Evolutionary conservation across 2,329 filamentous ascomycete species (phyloP).

Genomic region (Penicillium hordei): DNA sequence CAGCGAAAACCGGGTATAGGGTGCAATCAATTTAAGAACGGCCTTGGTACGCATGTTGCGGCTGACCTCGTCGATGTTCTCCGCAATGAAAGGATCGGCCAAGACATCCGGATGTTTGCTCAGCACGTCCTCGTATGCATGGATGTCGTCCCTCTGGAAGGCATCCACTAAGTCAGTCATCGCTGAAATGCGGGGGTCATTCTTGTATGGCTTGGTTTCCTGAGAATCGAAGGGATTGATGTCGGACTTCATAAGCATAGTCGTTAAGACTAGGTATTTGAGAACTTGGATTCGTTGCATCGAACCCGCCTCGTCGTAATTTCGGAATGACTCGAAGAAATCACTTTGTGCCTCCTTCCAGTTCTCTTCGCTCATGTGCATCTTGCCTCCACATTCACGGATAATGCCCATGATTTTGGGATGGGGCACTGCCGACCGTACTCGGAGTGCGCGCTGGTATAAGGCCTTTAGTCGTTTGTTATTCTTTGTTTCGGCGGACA

Average conservation of each 20-base stretch:
- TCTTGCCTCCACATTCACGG: slow-evolving; percentile 96
- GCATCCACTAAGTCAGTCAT: slow-evolving; percentile 98
- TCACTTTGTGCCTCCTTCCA: slow-evolving; percentile 97
- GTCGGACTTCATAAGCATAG: slow-evolving; percentile 97
- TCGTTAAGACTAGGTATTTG: slow-evolving; percentile 93
- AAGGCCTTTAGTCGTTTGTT: slow-evolving; percentile 94
- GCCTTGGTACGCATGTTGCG: slow-evolving; percentile 98
- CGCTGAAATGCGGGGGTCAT: slow-evolving; percentile 87
- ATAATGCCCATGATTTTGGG: slow-evolving; percentile 99
- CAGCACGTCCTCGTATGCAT: slow-evolving; percentile 83
- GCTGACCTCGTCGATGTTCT: slow-evolving; percentile 98
- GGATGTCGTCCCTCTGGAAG: slow-evolving; percentile 93
- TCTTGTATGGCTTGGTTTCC: slow-evolving; percentile 97
- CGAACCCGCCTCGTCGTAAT: slow-evolving; percentile 97
- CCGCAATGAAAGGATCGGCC: slow-evolving; percentile 90
- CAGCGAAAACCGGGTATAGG: slow-evolving; percentile 89
- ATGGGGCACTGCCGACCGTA: slow-evolving; percentile 95
- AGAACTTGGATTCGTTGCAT: slow-evolving; percentile 95
- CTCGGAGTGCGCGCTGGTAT: slow-evolving; percentile 86
- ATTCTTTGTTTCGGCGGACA: slow-evolving; percentile 95
- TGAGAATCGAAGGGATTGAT: slow-evolving; percentile 99
- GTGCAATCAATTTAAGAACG: slow-evolving; percentile 86
- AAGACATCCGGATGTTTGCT: slow-evolving; percentile 85
- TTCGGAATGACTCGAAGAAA: slow-evolving; percentile 98
- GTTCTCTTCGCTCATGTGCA: slow-evolving; percentile 99